Percentiles rank a stretch among this genome's conserved stretches.
Evolutionary conservation across 805 yeast species (phyloP).

Genomic region (Ogataea nonfermentans): DNA sequence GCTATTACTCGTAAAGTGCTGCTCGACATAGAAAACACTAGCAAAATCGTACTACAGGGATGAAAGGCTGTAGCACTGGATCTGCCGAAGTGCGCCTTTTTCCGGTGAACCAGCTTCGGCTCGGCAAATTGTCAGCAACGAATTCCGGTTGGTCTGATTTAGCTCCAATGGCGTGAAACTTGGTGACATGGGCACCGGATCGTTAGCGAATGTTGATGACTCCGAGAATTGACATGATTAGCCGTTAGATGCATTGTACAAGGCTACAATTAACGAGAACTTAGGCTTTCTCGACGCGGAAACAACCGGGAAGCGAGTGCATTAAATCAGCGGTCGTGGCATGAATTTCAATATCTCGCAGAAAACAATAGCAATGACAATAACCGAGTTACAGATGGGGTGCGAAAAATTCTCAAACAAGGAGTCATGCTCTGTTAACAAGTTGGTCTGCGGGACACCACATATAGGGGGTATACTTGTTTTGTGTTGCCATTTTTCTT

Average conservation of each 20-base stretch:
- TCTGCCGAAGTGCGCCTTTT: slow-evolving; percentile 13
- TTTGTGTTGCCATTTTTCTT: slow-evolving; percentile 7
- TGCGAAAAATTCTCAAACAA: slow-evolving; percentile 8
- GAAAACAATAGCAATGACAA: slow-evolving; percentile 4
- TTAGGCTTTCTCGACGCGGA: slow-evolving; percentile 3
- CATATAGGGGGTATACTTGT: slow-evolving; percentile 5
- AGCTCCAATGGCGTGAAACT: no score
- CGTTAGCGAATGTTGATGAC: no score
- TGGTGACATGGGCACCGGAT: no score
- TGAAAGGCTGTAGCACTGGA: slow-evolving; percentile 5
- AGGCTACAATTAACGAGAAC: background rate
- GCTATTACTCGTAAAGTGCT: slow-evolving; percentile 1
- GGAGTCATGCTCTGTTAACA: slow-evolving; percentile 4
- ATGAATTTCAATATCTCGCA: slow-evolving; percentile 1
- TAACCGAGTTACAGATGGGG: slow-evolving; percentile 6
- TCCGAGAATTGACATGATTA: no score
- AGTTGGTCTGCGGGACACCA: slow-evolving; percentile 10
- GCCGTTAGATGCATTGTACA: background rate
- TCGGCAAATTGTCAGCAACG: slow-evolving; percentile 3
- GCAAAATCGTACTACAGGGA: slow-evolving; percentile 3
- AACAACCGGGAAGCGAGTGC: slow-evolving; percentile 9
- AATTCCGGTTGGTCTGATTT: no score
- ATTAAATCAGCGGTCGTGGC: slow-evolving; percentile 7
- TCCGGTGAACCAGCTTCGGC: slow-evolving; percentile 2
- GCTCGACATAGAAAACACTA: slow-evolving; percentile 1